Base-by-base conservation (phyloP, 345 rosid genomes). In the Gossypium longicalyx region DNA sequence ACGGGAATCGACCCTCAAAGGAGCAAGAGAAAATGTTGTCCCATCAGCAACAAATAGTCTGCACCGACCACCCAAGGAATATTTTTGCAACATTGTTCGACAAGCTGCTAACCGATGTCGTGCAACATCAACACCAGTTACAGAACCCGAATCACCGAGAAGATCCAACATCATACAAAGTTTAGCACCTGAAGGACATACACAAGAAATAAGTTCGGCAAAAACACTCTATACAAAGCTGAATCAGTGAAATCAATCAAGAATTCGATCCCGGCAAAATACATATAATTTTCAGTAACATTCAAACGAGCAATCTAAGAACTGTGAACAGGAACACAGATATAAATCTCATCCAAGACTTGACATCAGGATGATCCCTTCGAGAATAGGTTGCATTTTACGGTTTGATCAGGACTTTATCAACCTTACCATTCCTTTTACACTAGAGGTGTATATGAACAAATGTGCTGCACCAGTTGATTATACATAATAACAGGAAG, bases 101-200 rank as follows among this genome's bases (percentile, higher is more conserved):
- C 98, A 93, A 80, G 98, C 94, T 7, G 97, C 98, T 25, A 95
- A 81, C 43, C 99, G 93, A 72, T 90, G 91, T 77, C 90, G 86
- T 17, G 97, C 91, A 70, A 95, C 84, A 86, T 95, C 98, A 62
- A 95, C 92, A 78, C 93, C 99, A 10, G 99, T 95, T 48, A 87
- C 88, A 9, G 96, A 85, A n/a, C 98, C 99, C 1, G 83, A 85
- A 59, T 87, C 79, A 70, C 92, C 96, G 70, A 93, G 88, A 44
- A 86, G 82, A 80, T 93, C 98, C 48, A 83, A 61, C 70, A 95
- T 86, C 91, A 95, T 89, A 80, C 99, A 93, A 61, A 93, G 89
- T 84, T 95, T 95, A 76, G 99, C 98, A 85, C 98, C 99, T 95
- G 94, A 77, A 76, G 53, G 67, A 49, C 25, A 73, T 44, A 13